Evolutionary conservation across 2,329 filamentous ascomycete species (phyloP).

Genomic region (Fusarium begoniae): DNA sequence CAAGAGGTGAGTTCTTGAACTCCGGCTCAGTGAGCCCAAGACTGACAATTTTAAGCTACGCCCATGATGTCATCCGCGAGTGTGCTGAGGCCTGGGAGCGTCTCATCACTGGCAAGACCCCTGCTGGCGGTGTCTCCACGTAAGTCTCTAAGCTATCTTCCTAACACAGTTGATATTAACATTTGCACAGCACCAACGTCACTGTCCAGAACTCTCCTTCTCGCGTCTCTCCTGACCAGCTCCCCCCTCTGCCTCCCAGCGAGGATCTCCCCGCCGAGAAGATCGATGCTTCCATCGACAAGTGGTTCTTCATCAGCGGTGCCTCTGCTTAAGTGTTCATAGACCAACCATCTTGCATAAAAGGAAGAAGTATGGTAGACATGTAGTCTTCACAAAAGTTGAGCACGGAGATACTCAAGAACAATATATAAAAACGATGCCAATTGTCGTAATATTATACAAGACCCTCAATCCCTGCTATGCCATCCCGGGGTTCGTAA

Average conservation of each 20-base stretch:
- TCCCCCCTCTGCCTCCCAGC: slow-evolving; percentile 79
- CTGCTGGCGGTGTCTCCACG: slow-evolving; percentile 80
- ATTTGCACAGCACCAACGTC: slow-evolving; percentile 75
- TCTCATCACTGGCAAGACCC: slow-evolving; percentile 89
- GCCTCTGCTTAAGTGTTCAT: slow-evolving; percentile 74
- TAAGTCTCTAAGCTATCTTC: slow-evolving; percentile 59
- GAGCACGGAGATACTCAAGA: slow-evolving; percentile 24
- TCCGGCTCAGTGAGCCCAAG: neutral
- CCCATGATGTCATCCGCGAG: slow-evolving; percentile 93
- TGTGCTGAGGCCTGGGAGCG: slow-evolving; percentile 97
- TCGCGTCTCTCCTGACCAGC: slow-evolving; percentile 73
- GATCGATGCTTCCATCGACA: slow-evolving; percentile 97
- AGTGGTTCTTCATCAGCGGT: slow-evolving; percentile 99
- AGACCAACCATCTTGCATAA: slow-evolving; percentile 22
- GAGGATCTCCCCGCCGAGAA: slow-evolving; percentile 86
- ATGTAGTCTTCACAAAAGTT: slow-evolving; percentile 30
- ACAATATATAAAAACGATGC: slow-evolving; percentile 33
- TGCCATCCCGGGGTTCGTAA: slow-evolving; percentile 24
- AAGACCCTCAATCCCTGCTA: slow-evolving; percentile 29
- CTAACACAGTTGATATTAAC: slow-evolving; percentile 42
- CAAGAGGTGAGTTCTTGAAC: slow-evolving; percentile 74
- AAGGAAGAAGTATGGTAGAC: slow-evolving; percentile 19
- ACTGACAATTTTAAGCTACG: slow-evolving; percentile 68
- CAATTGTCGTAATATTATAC: slow-evolving; percentile 42
- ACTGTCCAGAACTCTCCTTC: slow-evolving; percentile 77